Conservation (phyloP, 352 stramenopile species). For the Elongisporangium senticosum region DNA sequence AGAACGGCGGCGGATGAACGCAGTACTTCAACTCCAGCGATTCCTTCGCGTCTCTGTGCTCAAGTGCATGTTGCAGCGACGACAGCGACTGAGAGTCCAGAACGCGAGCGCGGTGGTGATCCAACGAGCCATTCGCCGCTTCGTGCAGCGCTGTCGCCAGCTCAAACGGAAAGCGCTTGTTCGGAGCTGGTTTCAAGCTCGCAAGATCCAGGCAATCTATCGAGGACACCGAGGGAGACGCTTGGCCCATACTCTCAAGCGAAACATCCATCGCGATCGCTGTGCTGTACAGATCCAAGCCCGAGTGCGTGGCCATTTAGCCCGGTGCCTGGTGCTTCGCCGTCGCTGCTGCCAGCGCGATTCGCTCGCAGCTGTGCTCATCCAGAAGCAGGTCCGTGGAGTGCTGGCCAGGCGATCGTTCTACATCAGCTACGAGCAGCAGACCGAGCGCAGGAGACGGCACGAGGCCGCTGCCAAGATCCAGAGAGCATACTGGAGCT, state of each 20-base stretch:
- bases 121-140: constrained; percentile 24
- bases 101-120: constrained; percentile 17
- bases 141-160: constrained; percentile 12
- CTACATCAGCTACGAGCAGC: constrained; percentile 6
- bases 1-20: constrained; percentile 17
- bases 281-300: constrained; percentile 22
- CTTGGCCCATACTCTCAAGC: background rate
- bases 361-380: constrained; percentile 8
- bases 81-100: constrained; percentile 7
- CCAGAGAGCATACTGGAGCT: constrained; percentile 30
- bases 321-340: constrained; percentile 4
- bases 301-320: constrained; percentile 14
- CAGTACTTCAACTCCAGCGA: constrained; percentile 17
- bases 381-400: constrained; percentile 16
- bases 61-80: constrained; percentile 11
- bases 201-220: constrained; percentile 36
- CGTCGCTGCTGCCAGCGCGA: constrained; percentile 1
- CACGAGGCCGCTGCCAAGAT: constrained; percentile 30
- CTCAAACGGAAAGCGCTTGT: constrained; percentile 7
- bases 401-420: constrained; percentile 10
- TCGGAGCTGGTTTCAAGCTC: constrained; percentile 28
- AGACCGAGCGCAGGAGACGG: constrained; percentile 3
- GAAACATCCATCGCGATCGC: background rate
- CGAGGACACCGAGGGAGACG: constrained; percentile 26
- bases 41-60: constrained; percentile 28